Percentiles rank a stretch among this genome's conserved stretches.
Evolutionary conservation across 768 basidiomycete genomes (phyloP).

Genomic region (Lactifluus volemus): DNA sequence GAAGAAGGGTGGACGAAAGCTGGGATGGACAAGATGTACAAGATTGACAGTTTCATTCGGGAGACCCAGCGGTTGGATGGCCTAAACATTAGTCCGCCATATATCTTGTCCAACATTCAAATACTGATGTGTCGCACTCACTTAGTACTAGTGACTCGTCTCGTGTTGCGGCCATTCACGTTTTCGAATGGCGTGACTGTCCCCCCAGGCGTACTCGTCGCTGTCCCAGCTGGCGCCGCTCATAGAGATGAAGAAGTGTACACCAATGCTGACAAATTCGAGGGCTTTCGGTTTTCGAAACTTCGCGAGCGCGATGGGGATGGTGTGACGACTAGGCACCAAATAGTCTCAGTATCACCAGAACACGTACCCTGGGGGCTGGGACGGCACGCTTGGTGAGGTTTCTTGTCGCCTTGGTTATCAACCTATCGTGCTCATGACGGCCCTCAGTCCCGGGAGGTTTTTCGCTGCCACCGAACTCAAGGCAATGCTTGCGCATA

Average conservation of each 20-base stretch:
- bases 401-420: not conserved
- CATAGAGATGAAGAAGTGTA: conserved; percentile 30
- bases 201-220: conserved; percentile 32
- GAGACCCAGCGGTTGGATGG: conserved; percentile 26
- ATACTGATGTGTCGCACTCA: not conserved
- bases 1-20: conserved; percentile 28
- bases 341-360: conserved; percentile 11
- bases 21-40: conserved; percentile 25
- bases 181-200: conserved; percentile 38
- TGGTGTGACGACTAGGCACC: not conserved
- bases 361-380: conserved; percentile 15
- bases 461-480: conserved; percentile 30
- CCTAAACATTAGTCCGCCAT: conserved; percentile 18
- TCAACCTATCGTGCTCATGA: too few relatives aligned
- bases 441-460: conserved; percentile 26
- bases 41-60: conserved; percentile 31
- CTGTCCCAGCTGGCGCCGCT: conserved; percentile 24
- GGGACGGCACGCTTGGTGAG: conserved; percentile 25
- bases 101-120: not conserved
- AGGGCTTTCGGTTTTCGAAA: conserved; percentile 26
- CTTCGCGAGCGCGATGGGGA: not conserved
- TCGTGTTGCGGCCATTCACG: conserved; percentile 31
- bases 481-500: conserved; percentile 28
- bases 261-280: conserved; percentile 30
- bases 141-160: conserved; percentile 26